phyloP scores from a whole-genome alignment of 2,329 filamentous ascomycete genomes.

The Trichoderma oligosporum region DNA sequence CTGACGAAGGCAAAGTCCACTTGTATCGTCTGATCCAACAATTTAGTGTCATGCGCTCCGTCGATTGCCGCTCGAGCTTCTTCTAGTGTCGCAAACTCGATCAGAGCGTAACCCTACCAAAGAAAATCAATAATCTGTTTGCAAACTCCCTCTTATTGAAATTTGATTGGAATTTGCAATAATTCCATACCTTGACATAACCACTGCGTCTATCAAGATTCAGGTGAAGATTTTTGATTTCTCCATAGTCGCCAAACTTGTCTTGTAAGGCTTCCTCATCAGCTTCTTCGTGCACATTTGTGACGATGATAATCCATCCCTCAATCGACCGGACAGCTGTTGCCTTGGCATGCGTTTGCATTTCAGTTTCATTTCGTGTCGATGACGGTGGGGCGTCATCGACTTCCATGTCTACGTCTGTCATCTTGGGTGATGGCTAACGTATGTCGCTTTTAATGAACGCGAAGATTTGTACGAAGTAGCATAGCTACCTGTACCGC shows the following conservation, averaged over 20 bases:
- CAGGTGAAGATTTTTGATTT: slow-evolving; percentile 82
- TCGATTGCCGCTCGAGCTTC: slow-evolving; percentile 81
- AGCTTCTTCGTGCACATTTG: slow-evolving; percentile 83
- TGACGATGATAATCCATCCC: slow-evolving; percentile 84
- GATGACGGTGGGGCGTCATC: slow-evolving; percentile 42
- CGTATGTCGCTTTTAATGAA: background rate
- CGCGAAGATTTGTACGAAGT: background rate
- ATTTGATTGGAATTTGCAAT: no score
- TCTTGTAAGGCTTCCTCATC: slow-evolving; percentile 80
- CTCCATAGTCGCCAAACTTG: slow-evolving; percentile 76
- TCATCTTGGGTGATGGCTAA: slow-evolving; percentile 37
- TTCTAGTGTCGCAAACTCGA: slow-evolving; percentile 75
- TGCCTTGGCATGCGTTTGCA: slow-evolving; percentile 69
- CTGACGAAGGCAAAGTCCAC: slow-evolving; percentile 85
- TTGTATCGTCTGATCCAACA: slow-evolving; percentile 75
- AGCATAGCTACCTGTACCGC: background rate
- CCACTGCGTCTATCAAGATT: slow-evolving; percentile 79
- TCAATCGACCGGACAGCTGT: slow-evolving; percentile 83
- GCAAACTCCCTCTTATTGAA: background rate
- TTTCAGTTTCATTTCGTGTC: slow-evolving; percentile 55
- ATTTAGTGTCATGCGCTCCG: slow-evolving; percentile 69
- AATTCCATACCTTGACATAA: slow-evolving; percentile 69
- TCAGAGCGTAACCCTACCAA: slow-evolving; percentile 72
- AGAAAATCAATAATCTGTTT: background rate
- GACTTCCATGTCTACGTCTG: slow-evolving; percentile 58